A percentile compares a stretch with the other conserved stretches of the same genome.
Evolutionary conservation across 2,329 filamentous ascomycete genomes (phyloP).

Genomic region (Fusarium tupiense): DNA sequence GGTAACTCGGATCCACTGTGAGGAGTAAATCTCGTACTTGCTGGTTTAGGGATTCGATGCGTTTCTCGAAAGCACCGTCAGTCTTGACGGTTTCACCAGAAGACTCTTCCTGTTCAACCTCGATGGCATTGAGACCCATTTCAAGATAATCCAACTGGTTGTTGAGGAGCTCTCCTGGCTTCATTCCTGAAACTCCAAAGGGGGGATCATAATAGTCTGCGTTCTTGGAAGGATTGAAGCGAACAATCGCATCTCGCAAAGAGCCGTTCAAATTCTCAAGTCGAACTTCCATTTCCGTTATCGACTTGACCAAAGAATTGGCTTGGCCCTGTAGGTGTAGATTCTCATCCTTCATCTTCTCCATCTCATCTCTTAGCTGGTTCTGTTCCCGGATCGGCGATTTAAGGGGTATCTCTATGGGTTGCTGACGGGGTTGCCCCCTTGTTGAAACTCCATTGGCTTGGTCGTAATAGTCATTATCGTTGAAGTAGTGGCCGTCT

Average conservation of each 20-base stretch:
- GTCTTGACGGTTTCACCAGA: slow-evolving; percentile 46
- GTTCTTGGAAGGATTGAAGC: slow-evolving; percentile 67
- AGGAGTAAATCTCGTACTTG: slow-evolving; percentile 69
- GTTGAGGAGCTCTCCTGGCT: slow-evolving; percentile 59
- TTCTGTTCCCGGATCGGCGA: slow-evolving; percentile 65
- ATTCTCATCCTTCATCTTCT: slow-evolving; percentile 59
- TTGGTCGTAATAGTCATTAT: slow-evolving; percentile 76
- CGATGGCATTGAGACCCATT: slow-evolving; percentile 69
- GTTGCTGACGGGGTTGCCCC: slow-evolving; percentile 51
- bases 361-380: slow-evolving; percentile 59
- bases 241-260: slow-evolving; percentile 73
- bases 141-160: slow-evolving; percentile 77
- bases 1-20: slow-evolving; percentile 58
- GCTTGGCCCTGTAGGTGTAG: slow-evolving; percentile 48
- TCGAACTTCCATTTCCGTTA: slow-evolving; percentile 71
- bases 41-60: slow-evolving; percentile 70
- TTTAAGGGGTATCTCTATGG: slow-evolving; percentile 67
- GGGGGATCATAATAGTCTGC: slow-evolving; percentile 57
- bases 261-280: slow-evolving; percentile 74
- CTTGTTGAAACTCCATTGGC: slow-evolving; percentile 57
- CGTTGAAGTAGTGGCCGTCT: slow-evolving; percentile 76
- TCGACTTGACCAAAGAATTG: slow-evolving; percentile 53
- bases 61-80: slow-evolving; percentile 60
- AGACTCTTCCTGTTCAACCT: slow-evolving; percentile 64
- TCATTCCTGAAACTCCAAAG: slow-evolving; percentile 44